Evolutionary conservation across 176 grass and related monocot species (phyloP), one percentile per base, ranked within the genome.

Genomic region (Musa beccarii): DNA sequence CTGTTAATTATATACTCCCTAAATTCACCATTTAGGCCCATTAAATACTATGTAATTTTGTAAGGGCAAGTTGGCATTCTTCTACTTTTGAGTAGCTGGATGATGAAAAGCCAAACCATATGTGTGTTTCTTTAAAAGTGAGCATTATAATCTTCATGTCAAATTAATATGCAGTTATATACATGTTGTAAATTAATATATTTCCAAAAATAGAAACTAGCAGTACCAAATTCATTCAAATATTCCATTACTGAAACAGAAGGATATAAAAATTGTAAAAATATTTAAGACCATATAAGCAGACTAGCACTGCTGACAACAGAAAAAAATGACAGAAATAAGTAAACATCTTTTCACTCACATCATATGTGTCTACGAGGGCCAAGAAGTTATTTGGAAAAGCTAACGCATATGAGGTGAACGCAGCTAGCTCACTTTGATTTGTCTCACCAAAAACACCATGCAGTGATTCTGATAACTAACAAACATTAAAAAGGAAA

Each of bases 281-380:
- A 64, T 43, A 26, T 17, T 49, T 49, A 16, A 69, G 28, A 49
- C 16, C 11, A 11, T 43, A 10, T 24, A 64, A 64, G 25, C 62
- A 64, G 7, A 24, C n/a, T 64, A 24, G 9, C 16, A 24, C 8
- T 43, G 4, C 34, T 43, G 55, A 63, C 28, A 61, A 34, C 7
- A 76, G 9, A 52, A 76, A 13, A 28, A 34, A 76, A 13, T 21
- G 21, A 49, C 65, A 80, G 14, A 73, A 26, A 19, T 25, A 78
- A 53, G 25, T 12, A 13, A 17, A 65, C 21, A 77, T 53, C 28
- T 16, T 51, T 24, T 53, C 15, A 91, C 95, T 99, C 76, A 99
- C 90, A 59, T 99, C 95, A 75, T 99, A 99, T 61, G 90, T 99
- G 79, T 99, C 95, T 79, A 99, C 88, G 59, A 99, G 90, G 43